Evolutionary conservation across 2,329 filamentous ascomycete genomes (phyloP), one percentile per base, ranked within the genome.

Genomic region (Coleophoma cylindrospora): DNA sequence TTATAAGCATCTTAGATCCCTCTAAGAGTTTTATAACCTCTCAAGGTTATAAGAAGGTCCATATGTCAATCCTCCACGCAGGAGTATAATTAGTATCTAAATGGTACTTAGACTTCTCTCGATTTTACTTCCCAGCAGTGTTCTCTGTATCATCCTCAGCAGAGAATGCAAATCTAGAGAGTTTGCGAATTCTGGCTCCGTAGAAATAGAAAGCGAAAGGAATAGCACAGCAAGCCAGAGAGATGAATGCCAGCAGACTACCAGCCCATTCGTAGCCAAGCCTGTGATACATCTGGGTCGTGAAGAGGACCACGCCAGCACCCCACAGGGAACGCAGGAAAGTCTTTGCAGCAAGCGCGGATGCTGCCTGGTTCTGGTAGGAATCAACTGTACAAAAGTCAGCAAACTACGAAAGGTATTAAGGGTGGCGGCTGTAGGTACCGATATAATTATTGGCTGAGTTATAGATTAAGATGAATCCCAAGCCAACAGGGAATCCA

Each of bases 201-300:
- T 81, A 89, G 62, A 74, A 81, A 74, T 86, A 95, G 70, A 96
- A 95, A 22, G 89, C 67, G 64, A 85, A 95, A 0, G 90, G 90
- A 57, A 95, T 95, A 0, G 75, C 80, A 65, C 89, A 94, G 71
- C 89, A 94, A 0, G 80, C 85, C 5, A 95, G 71, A 14, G 78
- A 81, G 57, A 95, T 75, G 59, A 91, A 91, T 0, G 79, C 88
- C 10, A 94, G 70, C 10, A 94, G 74, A 0, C 78, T 77, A 45
- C 80, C 83, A 0, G 89, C 89, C 88, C 89, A 92, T 64, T 89
- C 82, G 66, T 90, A 76, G 8, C 83, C 83, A 14, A 92, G 74
- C 2, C 82, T 76, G 44, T 76, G 66, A 67, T 89, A 91, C 88
- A 94, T 92, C 66, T 91, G 87, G 56, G 79, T 75, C 0, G 89